Conservation (phyloP, 2,329 filamentous ascomycete species). For the Fusarium nurragi region DNA sequence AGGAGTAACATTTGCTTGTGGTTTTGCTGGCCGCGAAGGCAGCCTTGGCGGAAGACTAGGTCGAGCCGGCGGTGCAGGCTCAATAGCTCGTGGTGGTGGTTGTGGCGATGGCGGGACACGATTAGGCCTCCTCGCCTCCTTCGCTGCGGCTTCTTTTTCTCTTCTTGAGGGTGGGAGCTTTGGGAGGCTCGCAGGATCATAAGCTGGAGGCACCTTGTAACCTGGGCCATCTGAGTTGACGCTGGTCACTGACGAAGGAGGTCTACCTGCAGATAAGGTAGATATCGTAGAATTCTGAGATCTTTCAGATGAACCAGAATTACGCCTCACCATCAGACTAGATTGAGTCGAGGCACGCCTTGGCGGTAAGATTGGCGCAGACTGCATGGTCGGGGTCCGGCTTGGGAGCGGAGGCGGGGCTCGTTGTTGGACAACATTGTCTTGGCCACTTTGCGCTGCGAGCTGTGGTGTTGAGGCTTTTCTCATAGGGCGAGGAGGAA, state of each 20-base stretch:
- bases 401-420: constrained; percentile 51
- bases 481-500: constrained; percentile 37
- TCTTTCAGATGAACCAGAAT: constrained; percentile 66
- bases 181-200: constrained; percentile 66
- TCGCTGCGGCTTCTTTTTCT: constrained; percentile 57
- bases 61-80: constrained; percentile 44
- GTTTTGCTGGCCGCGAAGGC: constrained; percentile 58
- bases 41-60: constrained; percentile 61
- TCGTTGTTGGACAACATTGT: constrained; percentile 23
- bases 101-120: constrained; percentile 31
- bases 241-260: constrained; percentile 59
- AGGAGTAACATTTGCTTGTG: constrained; percentile 21
- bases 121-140: constrained; percentile 40
- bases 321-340: constrained; percentile 56
- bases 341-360: constrained; percentile 58
- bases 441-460: constrained; percentile 13
- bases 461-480: constrained; percentile 20
- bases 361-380: constrained; percentile 60
- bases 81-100: constrained; percentile 39
- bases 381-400: constrained; percentile 45
- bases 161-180: constrained; percentile 64
- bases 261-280: constrained; percentile 58
- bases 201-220: constrained; percentile 65
- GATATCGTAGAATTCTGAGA: constrained; percentile 66
- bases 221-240: constrained; percentile 53